These are phyloP conservation scores for Nicotiana rustica DNA, from an alignment of 305 asterid species.

Conservation along the genomic window DNA sequence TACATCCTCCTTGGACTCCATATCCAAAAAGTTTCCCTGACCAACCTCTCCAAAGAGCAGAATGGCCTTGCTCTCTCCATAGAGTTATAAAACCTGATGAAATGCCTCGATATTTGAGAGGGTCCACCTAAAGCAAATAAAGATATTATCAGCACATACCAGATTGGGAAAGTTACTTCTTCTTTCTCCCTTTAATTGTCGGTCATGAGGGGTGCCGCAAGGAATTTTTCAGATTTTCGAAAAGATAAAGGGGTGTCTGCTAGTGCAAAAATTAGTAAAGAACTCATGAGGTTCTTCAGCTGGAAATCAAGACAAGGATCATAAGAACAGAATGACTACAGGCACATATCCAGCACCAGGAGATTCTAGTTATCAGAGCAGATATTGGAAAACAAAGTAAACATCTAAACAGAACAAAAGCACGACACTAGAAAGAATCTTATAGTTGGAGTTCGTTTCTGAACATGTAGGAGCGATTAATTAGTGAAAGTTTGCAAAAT, in stretches of 20 bases:
- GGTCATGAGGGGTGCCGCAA: neutral
- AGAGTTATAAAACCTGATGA: constrained; percentile 68
- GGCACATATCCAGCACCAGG: neutral
- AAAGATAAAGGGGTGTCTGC: constrained; percentile 1
- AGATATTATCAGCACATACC: constrained; percentile 12
- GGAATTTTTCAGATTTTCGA: neutral
- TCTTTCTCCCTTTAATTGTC: neutral
- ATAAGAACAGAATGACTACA: neutral
- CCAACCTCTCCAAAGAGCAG: constrained; percentile 89
- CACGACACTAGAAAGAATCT: neutral
- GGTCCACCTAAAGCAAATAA: constrained; percentile 62
- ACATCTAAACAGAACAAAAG: neutral
- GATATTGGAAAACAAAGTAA: neutral
- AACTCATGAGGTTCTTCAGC: neutral
- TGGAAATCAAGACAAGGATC: constrained; percentile 12
- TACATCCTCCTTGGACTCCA: constrained; percentile 84
- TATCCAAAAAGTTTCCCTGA: constrained; percentile 79
- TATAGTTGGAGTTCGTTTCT: constrained; percentile 16
- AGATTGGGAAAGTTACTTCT: neutral
- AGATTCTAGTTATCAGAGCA: neutral
- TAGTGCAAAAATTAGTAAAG: neutral
- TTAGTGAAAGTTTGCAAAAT: neutral
- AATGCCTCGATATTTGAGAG: constrained; percentile 67
- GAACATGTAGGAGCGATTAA: neutral
- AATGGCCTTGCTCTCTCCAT: constrained; percentile 70